phyloP scores from a whole-genome alignment of 495 filamentous ascomycete genomes.

The Hypoxylon fragiforme region DNA sequence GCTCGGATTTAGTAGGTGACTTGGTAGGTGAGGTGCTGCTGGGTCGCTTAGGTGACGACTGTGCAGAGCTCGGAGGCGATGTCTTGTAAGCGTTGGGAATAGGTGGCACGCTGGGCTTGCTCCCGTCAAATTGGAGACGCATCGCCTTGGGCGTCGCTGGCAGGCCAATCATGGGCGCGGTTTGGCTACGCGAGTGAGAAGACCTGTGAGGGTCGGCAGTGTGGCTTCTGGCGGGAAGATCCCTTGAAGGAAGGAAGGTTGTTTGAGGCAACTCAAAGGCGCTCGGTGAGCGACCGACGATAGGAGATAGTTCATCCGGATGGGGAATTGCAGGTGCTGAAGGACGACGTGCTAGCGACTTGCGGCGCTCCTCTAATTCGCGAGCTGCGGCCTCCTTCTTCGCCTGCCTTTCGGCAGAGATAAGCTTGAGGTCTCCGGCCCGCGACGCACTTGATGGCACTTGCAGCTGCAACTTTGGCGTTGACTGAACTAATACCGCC shows the following conservation, averaged over 20 bases:
- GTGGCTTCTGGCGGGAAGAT: conserved; percentile 49
- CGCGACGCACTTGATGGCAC: conserved; percentile 29
- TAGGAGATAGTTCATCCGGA: conserved; percentile 63
- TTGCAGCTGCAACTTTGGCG: conserved; percentile 37
- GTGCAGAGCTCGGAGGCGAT: conserved; percentile 34
- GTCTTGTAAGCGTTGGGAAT: conserved; percentile 59
- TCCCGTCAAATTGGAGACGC: conserved; percentile 70
- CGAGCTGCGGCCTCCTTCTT: conserved; percentile 80
- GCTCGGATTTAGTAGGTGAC: conserved; percentile 29
- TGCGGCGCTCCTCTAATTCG: conserved; percentile 82
- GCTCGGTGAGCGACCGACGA: conserved; percentile 35
- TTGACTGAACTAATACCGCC: conserved; percentile 26
- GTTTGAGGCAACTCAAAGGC: conserved; percentile 51
- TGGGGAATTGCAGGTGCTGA: conserved; percentile 78
- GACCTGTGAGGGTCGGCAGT: conserved; percentile 48
- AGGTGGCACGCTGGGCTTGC: conserved; percentile 66
- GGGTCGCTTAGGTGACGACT: conserved; percentile 35
- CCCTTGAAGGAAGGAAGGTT: conserved; percentile 43
- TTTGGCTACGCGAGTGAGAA: conserved; percentile 49
- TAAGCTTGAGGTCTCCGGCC: conserved; percentile 46
- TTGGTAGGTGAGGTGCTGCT: conserved; percentile 33
- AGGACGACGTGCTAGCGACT: conserved; percentile 77
- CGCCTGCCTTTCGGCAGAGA: conserved; percentile 56
- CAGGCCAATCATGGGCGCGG: conserved; percentile 64
- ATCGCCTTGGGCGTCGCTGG: conserved; percentile 85